These are phyloP conservation scores for Lumnitzera racemosa DNA, from an alignment of 345 rosid species.

Conservation along the genomic window DNA sequence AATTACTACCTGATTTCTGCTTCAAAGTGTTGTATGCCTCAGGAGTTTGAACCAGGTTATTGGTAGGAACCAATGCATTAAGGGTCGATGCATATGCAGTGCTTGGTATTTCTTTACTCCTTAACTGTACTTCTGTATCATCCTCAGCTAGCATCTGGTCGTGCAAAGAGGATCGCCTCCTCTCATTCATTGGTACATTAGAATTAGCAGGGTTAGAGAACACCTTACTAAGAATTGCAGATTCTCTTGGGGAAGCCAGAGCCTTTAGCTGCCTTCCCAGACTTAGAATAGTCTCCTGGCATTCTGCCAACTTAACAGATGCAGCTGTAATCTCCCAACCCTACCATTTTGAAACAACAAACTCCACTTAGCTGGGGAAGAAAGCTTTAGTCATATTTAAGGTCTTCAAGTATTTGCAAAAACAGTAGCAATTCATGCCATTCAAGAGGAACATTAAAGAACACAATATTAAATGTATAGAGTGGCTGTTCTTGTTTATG, in stretches of 20 bases:
- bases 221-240: slow-evolving; percentile 32
- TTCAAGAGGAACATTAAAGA: background rate
- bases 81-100: too few relatives aligned
- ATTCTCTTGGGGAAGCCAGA: slow-evolving; percentile 44
- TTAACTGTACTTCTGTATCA: slow-evolving; percentile 15
- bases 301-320: slow-evolving; percentile 75
- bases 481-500: too few relatives aligned
- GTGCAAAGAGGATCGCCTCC: slow-evolving; percentile 40
- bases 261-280: slow-evolving; percentile 78
- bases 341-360: slow-evolving; percentile 23
- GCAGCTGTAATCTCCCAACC: slow-evolving; percentile 65
- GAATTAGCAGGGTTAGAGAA: slow-evolving; percentile 19
- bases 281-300: slow-evolving; percentile 76
- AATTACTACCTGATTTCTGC: too few relatives aligned
- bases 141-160: slow-evolving; percentile 64
- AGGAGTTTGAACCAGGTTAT: too few relatives aligned
- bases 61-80: too few relatives aligned
- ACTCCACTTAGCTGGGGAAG: background rate
- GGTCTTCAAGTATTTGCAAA: background rate
- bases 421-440: background rate
- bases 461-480: background rate
- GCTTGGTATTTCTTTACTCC: too few relatives aligned
- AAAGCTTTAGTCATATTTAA: slow-evolving; percentile 6
- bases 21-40: too few relatives aligned
- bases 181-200: slow-evolving; percentile 15